Conservation (phyloP, 768 basidiomycete species). For the Collybia mongolica region DNA sequence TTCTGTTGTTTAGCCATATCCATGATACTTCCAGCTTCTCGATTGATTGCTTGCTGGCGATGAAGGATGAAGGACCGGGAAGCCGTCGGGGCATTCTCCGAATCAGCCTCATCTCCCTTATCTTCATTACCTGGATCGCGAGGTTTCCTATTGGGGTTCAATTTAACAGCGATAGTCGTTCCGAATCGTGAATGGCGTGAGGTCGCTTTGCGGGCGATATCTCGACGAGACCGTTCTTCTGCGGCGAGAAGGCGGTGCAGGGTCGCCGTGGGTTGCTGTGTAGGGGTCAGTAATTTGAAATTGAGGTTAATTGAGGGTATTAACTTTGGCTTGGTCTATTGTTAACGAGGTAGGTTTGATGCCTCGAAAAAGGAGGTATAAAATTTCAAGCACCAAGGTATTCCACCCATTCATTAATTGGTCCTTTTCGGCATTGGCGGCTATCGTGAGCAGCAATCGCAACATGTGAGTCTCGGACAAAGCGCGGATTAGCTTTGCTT, state of each 20-base stretch:
- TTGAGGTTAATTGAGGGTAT: constrained; percentile 11
- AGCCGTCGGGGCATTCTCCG: constrained; percentile 21
- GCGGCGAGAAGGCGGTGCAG: constrained; percentile 74
- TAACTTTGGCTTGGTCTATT: constrained; percentile 65
- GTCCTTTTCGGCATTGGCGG: constrained; percentile 73
- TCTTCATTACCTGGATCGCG: constrained; percentile 6
- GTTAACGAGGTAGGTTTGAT: constrained; percentile 61
- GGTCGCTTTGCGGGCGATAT: constrained; percentile 49
- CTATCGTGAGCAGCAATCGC: constrained; percentile 81
- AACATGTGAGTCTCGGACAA: constrained; percentile 73
- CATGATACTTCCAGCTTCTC: constrained; percentile 65
- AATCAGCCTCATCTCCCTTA: constrained; percentile 19
- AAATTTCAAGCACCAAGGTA: constrained; percentile 87
- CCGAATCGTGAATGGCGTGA: constrained; percentile 96
- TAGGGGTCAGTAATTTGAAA: not conserved
- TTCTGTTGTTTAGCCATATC: constrained; percentile 67
- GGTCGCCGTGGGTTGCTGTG: constrained; percentile 64
- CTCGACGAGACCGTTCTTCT: constrained; percentile 67
- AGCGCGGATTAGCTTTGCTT: constrained; percentile 70
- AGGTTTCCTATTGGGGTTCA: constrained; percentile 55
- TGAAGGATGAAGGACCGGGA: constrained; percentile 75
- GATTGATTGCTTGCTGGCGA: constrained; percentile 76
- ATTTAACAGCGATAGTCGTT: constrained; percentile 83
- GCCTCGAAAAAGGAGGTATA: constrained; percentile 87
- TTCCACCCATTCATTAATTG: constrained; percentile 86